Evolutionary conservation across 2,329 filamentous ascomycete species (phyloP).

Genomic region (Diaporthe ampelina): DNA sequence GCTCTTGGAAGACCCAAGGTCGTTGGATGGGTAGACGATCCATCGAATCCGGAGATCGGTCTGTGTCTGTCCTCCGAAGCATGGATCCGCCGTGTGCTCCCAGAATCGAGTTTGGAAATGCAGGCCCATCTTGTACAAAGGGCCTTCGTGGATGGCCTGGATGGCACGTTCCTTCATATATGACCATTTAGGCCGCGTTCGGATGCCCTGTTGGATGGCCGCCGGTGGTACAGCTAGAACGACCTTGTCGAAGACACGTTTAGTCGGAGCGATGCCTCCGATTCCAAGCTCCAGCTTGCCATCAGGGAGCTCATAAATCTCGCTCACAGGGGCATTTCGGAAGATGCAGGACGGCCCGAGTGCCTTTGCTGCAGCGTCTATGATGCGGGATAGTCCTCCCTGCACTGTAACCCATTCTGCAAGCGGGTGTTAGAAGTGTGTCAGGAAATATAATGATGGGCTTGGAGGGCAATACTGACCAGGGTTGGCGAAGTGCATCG

Average conservation of each 20-base stretch:
- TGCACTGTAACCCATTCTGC: neutral
- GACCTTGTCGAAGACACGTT: neutral
- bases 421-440: neutral
- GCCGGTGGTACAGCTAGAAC: neutral
- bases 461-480: neutral
- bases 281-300: neutral
- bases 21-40: neutral
- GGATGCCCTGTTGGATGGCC: neutral
- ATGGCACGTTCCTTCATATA: neutral
- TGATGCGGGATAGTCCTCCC: neutral
- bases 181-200: neutral
- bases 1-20: neutral
- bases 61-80: neutral
- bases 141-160: neutral
- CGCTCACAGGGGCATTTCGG: neutral
- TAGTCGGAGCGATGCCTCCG: neutral
- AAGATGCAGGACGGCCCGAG: neutral
- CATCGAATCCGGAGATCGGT: neutral
- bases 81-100: neutral
- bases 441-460: neutral
- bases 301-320: neutral
- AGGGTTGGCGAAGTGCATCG: neutral
- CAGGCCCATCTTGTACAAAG: neutral
- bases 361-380: neutral
- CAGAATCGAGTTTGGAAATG: neutral